Percentiles rank a stretch among this genome's conserved stretches.
Evolutionary conservation across 2,329 filamentous ascomycete species (phyloP).

Genomic region (Fusarium camptoceras): DNA sequence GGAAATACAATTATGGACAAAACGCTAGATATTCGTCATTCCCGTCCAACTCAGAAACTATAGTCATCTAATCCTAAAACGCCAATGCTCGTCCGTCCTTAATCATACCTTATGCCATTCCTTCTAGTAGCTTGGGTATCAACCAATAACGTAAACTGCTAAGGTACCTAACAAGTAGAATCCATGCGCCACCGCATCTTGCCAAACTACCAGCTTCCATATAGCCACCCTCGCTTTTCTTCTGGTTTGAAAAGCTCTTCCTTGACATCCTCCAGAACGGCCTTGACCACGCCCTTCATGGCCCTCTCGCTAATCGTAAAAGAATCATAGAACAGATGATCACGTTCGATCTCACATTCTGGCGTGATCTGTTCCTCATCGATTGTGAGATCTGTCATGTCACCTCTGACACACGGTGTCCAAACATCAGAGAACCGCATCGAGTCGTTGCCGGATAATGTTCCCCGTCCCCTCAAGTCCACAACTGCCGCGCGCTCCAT

Average conservation of each 20-base stretch:
- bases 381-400: conserved; percentile 28
- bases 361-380: conserved; percentile 16
- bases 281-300: conserved; percentile 37
- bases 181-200: neutral
- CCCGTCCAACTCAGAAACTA: neutral
- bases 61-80: conserved; percentile 16
- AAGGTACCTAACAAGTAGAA: too few species aligned
- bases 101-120: conserved; percentile 5
- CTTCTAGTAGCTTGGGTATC: conserved; percentile 22
- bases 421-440: conserved; percentile 57
- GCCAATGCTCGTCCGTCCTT: conserved; percentile 14
- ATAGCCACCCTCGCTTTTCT: conserved; percentile 35
- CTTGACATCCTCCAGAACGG: conserved; percentile 34
- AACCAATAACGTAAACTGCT: neutral
- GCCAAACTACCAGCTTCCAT: conserved; percentile 21
- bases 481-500: conserved; percentile 56
- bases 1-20: neutral
- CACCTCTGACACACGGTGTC: conserved; percentile 55
- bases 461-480: conserved; percentile 60
- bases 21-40: neutral
- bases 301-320: conserved; percentile 59
- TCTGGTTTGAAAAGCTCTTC: conserved; percentile 42
- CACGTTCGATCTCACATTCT: conserved; percentile 57
- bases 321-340: conserved; percentile 65
- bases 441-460: conserved; percentile 45